A percentile compares a stretch with the other conserved stretches of the same genome.
phyloP scores from a whole-genome alignment of 345 rosid genomes.

The Eucalyptus cloeziana region DNA sequence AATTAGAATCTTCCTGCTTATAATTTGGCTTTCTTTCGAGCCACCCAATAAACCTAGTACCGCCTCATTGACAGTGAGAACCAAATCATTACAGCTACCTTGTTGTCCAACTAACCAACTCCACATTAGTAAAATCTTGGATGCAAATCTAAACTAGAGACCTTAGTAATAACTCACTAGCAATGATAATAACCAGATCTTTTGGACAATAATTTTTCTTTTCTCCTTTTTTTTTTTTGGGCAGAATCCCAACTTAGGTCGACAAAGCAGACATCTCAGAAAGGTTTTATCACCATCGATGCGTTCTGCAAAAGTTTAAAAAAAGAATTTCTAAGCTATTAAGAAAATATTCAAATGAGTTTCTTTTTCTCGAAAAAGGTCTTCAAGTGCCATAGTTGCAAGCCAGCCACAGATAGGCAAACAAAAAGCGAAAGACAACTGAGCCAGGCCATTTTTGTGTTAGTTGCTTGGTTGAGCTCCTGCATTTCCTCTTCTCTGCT shows the following conservation, averaged over 20 bases:
- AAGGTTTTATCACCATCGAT: not conserved
- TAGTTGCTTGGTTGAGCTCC: slow-evolving; percentile 59
- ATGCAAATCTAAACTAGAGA: not conserved
- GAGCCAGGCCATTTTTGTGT: slow-evolving; percentile 71
- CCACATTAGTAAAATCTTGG: not conserved
- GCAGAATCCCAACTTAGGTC: not conserved
- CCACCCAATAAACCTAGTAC: not conserved
- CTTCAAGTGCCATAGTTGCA: slow-evolving; percentile 90
- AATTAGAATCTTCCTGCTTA: not conserved
- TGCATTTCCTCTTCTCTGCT: slow-evolving; percentile 94
- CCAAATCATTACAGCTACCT: not conserved
- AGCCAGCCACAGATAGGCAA: slow-evolving; percentile 73
- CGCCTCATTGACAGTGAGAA: not conserved
- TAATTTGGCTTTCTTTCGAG: not conserved
- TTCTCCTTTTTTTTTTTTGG: not conserved
- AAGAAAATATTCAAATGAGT: slow-evolving; percentile 40
- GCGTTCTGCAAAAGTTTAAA: not conserved
- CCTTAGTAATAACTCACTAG: not conserved
- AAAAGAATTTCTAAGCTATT: not conserved
- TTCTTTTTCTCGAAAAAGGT: slow-evolving; percentile 92
- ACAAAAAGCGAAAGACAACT: slow-evolving; percentile 63
- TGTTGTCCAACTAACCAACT: not conserved
- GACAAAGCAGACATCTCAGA: not conserved
- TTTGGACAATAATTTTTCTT: not conserved
- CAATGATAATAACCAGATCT: not conserved